Evolutionary conservation across 2,329 filamentous ascomycete genomes (phyloP), one percentile per base, ranked within the genome.

Genomic region (Penicillium sp.): DNA sequence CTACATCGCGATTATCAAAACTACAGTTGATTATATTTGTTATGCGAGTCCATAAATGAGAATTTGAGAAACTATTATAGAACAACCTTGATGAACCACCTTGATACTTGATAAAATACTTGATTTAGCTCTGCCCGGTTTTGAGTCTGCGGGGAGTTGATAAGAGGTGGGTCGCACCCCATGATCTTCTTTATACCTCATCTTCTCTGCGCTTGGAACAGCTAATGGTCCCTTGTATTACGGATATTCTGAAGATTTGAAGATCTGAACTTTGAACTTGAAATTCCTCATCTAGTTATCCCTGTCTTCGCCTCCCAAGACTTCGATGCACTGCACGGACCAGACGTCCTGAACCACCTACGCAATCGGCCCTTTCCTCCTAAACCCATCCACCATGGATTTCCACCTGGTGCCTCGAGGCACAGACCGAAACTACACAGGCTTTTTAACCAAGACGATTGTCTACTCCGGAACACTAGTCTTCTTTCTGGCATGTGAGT

Each of bases 361-460:
- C 49, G 49, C 49, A 23, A 49, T 42, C 40, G 38, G 27, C 14
- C 22, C 40, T 16, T 20, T 18, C 26, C 41, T 20, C 34, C 32
- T 28, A 34, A 46, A 27, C 9, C 27, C 27, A 20, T 34, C 23
- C 27, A 39, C 23, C 31, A 68, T 72, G 68, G 70, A 72, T 53
- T 70, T 71, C 55, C 65, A 64, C 57, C 65, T 74, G 23, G 64
- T 72, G 37, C 70, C 71, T 52, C 62, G 68, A 29, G 69, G 69
- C 44, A 60, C 61, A 42, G 71, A 69, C 44, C 60, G 60, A 41
- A 74, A 74, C 46, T 75, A 75, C 52, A 75, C 70, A 1, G 72
- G 71, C 5, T 72, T 73, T 51, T 57, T 76, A 16, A 76, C 73
- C 7, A 73, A 74, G 50, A 74, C 69, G 10, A 74, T 75, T 44